Conservation (phyloP, 129 eudicot genomes). For the Dittrichia graveolens region DNA sequence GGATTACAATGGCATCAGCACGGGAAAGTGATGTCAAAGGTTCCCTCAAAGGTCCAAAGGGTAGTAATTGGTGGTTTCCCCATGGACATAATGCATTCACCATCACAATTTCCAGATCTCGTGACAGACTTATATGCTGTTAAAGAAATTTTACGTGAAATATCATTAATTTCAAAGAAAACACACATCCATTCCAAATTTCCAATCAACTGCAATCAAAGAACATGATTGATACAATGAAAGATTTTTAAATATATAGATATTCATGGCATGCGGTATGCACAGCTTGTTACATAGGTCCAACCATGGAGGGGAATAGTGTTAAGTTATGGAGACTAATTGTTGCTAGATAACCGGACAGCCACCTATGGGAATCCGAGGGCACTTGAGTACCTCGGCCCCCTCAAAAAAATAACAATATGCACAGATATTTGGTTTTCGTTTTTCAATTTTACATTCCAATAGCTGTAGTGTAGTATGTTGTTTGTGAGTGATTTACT, state of each 20-base stretch:
- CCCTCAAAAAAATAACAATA: too few species aligned
- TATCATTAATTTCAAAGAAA: neutral
- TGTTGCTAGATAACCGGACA: too few species aligned
- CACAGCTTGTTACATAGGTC: neutral
- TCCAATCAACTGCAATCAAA: neutral
- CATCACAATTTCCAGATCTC: constrained; percentile 87
- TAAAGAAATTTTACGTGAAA: constrained; percentile 17
- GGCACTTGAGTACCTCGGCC: too few species aligned
- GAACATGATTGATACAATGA: neutral
- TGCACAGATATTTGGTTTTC: too few species aligned
- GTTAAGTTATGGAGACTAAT: too few species aligned
- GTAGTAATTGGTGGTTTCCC: constrained; percentile 71
- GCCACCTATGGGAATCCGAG: too few species aligned
- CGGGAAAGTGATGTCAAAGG: constrained; percentile 73
- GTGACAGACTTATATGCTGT: constrained; percentile 73
- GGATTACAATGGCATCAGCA: constrained; percentile 72
- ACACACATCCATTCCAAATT: neutral
- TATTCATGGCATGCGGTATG: constrained; percentile 6
- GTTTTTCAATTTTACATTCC: too few species aligned
- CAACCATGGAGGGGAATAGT: neutral
- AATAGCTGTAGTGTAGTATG: neutral
- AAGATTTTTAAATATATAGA: neutral
- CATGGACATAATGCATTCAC: constrained; percentile 82
- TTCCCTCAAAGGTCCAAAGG: constrained; percentile 89
- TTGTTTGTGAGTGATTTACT: neutral